phyloP scores from a whole-genome alignment of 2,329 filamentous ascomycete genomes.

The Monosporascus sp. region DNA sequence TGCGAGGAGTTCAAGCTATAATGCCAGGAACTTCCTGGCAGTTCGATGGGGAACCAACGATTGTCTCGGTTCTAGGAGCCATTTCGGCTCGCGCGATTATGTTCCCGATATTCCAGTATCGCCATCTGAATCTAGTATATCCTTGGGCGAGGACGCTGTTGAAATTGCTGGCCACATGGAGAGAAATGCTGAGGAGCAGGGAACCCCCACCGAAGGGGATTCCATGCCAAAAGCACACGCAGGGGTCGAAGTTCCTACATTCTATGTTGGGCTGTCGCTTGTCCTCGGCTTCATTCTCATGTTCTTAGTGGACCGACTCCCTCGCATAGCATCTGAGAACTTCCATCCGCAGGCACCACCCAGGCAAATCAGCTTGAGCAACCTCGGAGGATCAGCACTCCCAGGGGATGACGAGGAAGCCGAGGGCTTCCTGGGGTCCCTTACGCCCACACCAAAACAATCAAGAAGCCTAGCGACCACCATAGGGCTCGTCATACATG shows the following conservation, averaged over 20 bases:
- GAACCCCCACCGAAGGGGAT: slow-evolving; percentile 5
- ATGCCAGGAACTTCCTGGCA: slow-evolving; percentile 6
- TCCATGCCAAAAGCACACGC: slow-evolving; percentile 22
- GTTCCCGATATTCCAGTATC: not conserved
- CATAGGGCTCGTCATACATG: slow-evolving; percentile 91
- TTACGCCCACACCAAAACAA: slow-evolving; percentile 52
- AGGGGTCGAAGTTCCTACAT: slow-evolving; percentile 52
- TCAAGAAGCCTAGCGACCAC: slow-evolving; percentile 74
- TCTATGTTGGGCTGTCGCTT: slow-evolving; percentile 82
- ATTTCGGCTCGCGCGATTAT: not conserved
- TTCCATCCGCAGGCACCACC: slow-evolving; percentile 62
- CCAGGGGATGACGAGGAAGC: slow-evolving; percentile 49
- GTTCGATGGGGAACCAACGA: slow-evolving; percentile 14
- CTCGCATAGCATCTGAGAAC: slow-evolving; percentile 63
- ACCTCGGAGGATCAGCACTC: slow-evolving; percentile 54
- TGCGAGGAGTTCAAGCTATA: slow-evolving; percentile 13
- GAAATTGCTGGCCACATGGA: slow-evolving; percentile 11
- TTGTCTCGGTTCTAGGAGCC: not conserved
- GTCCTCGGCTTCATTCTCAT: slow-evolving; percentile 89
- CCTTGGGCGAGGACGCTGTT: not conserved
- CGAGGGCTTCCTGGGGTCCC: slow-evolving; percentile 54
- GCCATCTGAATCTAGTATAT: not conserved
- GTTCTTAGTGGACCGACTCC: slow-evolving; percentile 89
- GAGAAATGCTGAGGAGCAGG: slow-evolving; percentile 15
- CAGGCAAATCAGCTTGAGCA: slow-evolving; percentile 84